Evolutionary conservation across 257 asterid species (phyloP).

Genomic region (Craterostigma plantagineum): DNA sequence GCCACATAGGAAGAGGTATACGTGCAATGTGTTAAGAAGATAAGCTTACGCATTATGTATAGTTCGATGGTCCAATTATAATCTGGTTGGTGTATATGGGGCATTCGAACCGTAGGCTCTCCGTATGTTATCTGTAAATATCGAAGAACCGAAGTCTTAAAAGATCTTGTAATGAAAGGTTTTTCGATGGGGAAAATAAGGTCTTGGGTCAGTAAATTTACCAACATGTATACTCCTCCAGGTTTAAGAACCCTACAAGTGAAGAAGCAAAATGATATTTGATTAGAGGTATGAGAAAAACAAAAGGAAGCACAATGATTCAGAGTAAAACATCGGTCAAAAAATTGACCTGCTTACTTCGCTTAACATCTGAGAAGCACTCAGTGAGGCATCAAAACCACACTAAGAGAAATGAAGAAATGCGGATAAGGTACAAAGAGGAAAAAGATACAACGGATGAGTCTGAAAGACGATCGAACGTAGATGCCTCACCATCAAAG

Average conservation of each 20-base stretch:
- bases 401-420: constrained; percentile 35
- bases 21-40: too few species aligned
- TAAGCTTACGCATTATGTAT: constrained; percentile 66
- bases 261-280: constrained; percentile 2
- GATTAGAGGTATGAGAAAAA: not conserved
- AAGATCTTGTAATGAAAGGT: constrained; percentile 6
- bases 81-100: constrained; percentile 51
- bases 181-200: constrained; percentile 8
- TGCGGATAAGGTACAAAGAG: constrained; percentile 5
- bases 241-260: constrained; percentile 83
- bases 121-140: constrained; percentile 83
- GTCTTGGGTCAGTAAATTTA: constrained; percentile 21
- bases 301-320: not conserved
- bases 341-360: constrained; percentile 86
- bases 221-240: constrained; percentile 88
- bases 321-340: not conserved
- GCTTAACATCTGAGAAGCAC: constrained; percentile 86
- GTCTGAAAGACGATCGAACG: too few species aligned
- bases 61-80: constrained; percentile 80
- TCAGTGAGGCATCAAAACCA: constrained; percentile 66
- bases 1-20: not conserved
- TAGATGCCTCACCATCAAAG: constrained; percentile 82
- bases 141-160: constrained; percentile 9
- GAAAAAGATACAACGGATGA: constrained; percentile 10
- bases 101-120: constrained; percentile 81